Conservation (phyloP, 75 land plant species). For the Picea glauca region DNA sequence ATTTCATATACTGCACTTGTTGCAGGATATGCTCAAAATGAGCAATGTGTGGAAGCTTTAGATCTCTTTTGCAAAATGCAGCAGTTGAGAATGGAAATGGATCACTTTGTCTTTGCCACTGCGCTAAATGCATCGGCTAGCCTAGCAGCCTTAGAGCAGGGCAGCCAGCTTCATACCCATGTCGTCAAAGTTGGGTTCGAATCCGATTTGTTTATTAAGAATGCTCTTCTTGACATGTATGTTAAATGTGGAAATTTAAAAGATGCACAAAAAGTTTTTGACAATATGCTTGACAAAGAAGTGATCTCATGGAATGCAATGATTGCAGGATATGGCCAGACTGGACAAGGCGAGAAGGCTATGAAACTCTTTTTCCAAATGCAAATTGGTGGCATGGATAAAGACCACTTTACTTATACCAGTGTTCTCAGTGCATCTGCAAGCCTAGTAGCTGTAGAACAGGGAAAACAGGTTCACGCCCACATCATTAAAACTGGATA, state of each 20-base stretch:
- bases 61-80: conserved; percentile 26
- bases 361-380: conserved; percentile 36
- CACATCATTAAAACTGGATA: conserved; percentile 42
- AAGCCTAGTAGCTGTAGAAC: conserved; percentile 40
- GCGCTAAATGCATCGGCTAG: conserved; percentile 41
- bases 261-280: conserved; percentile 43
- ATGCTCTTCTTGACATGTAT: conserved; percentile 65
- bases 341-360: conserved; percentile 44
- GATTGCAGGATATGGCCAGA: conserved; percentile 44
- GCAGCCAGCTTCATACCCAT: conserved; percentile 42
- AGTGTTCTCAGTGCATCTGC: conserved; percentile 44
- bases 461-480: conserved; percentile 45
- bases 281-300: conserved; percentile 34
- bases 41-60: conserved; percentile 21
- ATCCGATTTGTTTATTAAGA: conserved; percentile 37
- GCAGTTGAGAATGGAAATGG: conserved; percentile 22
- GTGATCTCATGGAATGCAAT: conserved; percentile 74
- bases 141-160: conserved; percentile 18
- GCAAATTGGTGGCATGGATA: conserved; percentile 31
- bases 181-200: conserved; percentile 19
- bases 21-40: conserved; percentile 29
- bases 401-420: conserved; percentile 47
- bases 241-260: conserved; percentile 42
- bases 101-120: conserved; percentile 36
- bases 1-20: conserved; percentile 58